Percentiles rank a stretch among this genome's conserved stretches.
These are phyloP conservation scores for Posidonia australis DNA, from an alignment of 106 monocot genomes.

Conservation along the genomic window DNA sequence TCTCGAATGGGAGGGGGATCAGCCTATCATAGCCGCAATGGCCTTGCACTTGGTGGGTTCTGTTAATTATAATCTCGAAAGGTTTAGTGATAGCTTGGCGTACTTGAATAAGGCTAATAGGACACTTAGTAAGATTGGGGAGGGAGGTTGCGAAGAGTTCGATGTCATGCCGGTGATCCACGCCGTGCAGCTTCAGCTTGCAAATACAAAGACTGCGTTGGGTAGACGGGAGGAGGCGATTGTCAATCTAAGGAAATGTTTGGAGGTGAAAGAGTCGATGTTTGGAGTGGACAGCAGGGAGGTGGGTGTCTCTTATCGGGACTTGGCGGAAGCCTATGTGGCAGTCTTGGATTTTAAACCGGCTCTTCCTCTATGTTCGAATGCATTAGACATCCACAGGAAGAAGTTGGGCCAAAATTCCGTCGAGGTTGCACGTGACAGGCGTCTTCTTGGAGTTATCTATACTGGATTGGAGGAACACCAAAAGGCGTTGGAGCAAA, in stretches of 20 bases:
- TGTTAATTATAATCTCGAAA: slow-evolving; percentile 30
- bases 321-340: slow-evolving; percentile 58
- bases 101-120: slow-evolving; percentile 47
- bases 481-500: slow-evolving; percentile 61
- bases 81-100: slow-evolving; percentile 55
- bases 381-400: slow-evolving; percentile 46
- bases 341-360: slow-evolving; percentile 45
- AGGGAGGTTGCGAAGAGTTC: slow-evolving; percentile 16
- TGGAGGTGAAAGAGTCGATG: slow-evolving; percentile 46
- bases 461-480: slow-evolving; percentile 59
- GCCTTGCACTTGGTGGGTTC: slow-evolving; percentile 50
- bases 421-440: slow-evolving; percentile 41
- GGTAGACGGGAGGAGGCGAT: slow-evolving; percentile 60
- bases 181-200: slow-evolving; percentile 45
- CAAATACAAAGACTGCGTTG: slow-evolving; percentile 52
- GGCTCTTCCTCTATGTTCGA: slow-evolving; percentile 51
- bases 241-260: slow-evolving; percentile 31
- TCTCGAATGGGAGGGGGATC: slow-evolving; percentile 33
- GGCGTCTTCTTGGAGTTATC: slow-evolving; percentile 48
- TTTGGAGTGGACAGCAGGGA: slow-evolving; percentile 36
- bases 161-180: slow-evolving; percentile 32
- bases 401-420: slow-evolving; percentile 44
- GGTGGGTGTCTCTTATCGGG: slow-evolving; percentile 36
- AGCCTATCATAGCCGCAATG: slow-evolving; percentile 37
- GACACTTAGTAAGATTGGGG: slow-evolving; percentile 27